phyloP scores from a whole-genome alignment of 352 stramenopile genomes.

The Thalassiosira exigua region DNA sequence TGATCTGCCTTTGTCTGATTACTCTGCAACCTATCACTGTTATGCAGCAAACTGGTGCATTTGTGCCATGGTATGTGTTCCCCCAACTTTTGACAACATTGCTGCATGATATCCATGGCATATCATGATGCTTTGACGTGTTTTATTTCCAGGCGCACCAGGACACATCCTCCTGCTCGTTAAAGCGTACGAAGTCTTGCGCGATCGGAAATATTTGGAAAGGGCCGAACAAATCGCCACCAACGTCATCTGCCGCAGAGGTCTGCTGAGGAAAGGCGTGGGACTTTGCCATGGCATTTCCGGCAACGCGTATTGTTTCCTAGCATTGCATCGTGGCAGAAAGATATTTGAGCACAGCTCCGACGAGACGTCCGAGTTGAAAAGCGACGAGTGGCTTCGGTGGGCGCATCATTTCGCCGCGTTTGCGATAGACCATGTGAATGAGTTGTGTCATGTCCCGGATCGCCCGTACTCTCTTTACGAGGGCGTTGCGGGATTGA shows the following conservation, averaged over 20 bases:
- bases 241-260: conserved; percentile 63
- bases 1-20: too few relatives aligned
- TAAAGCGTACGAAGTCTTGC: conserved; percentile 64
- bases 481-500: conserved; percentile 58
- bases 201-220: conserved; percentile 51
- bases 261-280: conserved; percentile 70
- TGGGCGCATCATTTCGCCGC: conserved; percentile 40
- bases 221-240: conserved; percentile 45
- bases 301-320: conserved; percentile 77
- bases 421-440: conserved; percentile 54
- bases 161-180: conserved; percentile 74
- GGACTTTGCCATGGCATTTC: conserved; percentile 78
- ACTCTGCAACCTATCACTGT: too few relatives aligned
- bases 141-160: too few relatives aligned
- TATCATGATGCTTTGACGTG: too few relatives aligned
- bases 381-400: conserved; percentile 23
- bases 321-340: conserved; percentile 47
- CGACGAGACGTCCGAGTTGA: neutral
- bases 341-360: neutral
- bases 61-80: conserved; percentile 83
- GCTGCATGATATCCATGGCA: too few relatives aligned
- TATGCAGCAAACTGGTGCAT: conserved; percentile 66
- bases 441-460: conserved; percentile 44
- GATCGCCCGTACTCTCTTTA: conserved; percentile 63
- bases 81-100: too few relatives aligned